phyloP scores from a whole-genome alignment of 169 alveolate species.

The Eimeria falciformis region DNA sequence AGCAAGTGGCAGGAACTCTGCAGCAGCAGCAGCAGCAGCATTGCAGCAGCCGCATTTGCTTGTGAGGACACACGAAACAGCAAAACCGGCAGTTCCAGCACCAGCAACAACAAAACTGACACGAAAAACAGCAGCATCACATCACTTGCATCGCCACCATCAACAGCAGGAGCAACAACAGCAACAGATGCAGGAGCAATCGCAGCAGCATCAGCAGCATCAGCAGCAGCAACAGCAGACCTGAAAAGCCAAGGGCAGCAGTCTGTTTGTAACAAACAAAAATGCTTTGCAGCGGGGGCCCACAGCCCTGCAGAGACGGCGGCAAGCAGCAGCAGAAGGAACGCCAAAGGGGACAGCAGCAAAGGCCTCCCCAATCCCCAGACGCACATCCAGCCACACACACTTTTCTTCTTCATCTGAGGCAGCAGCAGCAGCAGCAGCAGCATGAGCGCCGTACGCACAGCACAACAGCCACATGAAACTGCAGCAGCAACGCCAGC shows the following conservation, averaged over 20 bases:
- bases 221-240: background rate
- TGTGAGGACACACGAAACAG: background rate
- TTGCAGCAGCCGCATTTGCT: background rate
- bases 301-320: conserved; percentile 4
- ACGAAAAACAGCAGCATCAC: background rate
- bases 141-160: background rate
- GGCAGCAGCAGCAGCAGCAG: conserved; percentile 19
- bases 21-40: conserved; percentile 61
- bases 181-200: conserved; percentile 33
- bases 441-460: background rate
- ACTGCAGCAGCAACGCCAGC: conserved; percentile 36
- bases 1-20: conserved; percentile 55
- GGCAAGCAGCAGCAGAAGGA: conserved; percentile 47
- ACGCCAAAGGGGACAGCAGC: conserved; percentile 54
- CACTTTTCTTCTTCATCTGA: background rate
- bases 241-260: conserved; percentile 14
- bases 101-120: background rate
- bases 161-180: background rate
- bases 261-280: conserved; percentile 1
- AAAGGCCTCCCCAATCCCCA: conserved; percentile 5
- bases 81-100: conserved; percentile 11
- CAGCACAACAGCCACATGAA: background rate
- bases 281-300: conserved; percentile 43
- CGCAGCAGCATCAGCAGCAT: conserved; percentile 11
- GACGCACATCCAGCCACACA: background rate